These are phyloP conservation scores for Suaeda aralocaspica DNA, from an alignment of 148 eudicot species.

Conservation along the genomic window DNA sequence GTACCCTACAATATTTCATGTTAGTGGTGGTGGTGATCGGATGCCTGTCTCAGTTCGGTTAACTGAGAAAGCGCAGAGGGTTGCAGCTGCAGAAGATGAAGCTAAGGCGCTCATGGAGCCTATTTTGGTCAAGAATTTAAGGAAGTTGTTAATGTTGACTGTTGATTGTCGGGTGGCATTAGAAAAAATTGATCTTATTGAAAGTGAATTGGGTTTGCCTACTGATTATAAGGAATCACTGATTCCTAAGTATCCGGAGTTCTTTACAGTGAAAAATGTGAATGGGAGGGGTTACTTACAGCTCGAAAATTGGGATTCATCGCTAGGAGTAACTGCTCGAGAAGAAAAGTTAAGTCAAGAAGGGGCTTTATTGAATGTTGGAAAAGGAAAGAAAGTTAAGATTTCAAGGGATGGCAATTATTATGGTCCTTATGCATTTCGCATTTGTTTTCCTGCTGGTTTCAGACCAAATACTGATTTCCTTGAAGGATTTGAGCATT, in stretches of 20 bases:
- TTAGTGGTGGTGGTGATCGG: conserved; percentile 48
- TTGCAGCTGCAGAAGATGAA: conserved; percentile 60
- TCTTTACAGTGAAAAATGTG: conserved; percentile 51
- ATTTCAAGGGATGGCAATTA: conserved; percentile 83
- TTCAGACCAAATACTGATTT: conserved; percentile 82
- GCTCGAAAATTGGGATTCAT: conserved; percentile 83
- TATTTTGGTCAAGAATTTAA: conserved; percentile 65
- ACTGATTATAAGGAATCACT: conserved; percentile 48
- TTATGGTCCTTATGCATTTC: conserved; percentile 73
- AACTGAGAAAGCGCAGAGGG: conserved; percentile 53
- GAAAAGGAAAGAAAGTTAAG: conserved; percentile 31
- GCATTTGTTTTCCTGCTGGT: conserved; percentile 57
- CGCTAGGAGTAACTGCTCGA: conserved; percentile 64
- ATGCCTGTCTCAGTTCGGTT: conserved; percentile 55
- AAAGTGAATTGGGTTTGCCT: conserved; percentile 70
- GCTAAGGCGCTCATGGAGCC: conserved; percentile 73
- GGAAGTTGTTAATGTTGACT: conserved; percentile 82
- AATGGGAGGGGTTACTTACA: conserved; percentile 49
- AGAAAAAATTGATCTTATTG: conserved; percentile 57
- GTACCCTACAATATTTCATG: conserved; percentile 72
- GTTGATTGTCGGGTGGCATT: conserved; percentile 76
- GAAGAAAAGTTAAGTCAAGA: conserved; percentile 50
- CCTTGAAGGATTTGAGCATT: conserved; percentile 67
- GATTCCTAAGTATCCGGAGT: conserved; percentile 62
- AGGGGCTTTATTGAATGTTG: conserved; percentile 26